Percentiles rank a stretch among this genome's conserved stretches.
Conservation (phyloP, 768 basidiomycete species). For the Cubamyces sp. region DNA sequence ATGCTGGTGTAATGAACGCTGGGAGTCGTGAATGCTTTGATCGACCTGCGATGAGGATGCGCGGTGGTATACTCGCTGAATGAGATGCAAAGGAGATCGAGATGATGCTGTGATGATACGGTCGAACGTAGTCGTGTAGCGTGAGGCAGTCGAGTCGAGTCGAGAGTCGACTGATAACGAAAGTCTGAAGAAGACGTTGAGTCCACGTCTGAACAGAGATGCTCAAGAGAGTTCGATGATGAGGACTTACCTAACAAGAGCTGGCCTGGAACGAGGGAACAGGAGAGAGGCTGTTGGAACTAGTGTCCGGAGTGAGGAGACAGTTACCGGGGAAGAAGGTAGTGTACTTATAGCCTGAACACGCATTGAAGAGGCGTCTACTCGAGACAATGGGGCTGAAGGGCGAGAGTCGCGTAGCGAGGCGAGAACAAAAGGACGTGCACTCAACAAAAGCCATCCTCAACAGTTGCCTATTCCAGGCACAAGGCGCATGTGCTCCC, state of each 20-base stretch:
- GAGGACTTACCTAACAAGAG: conserved; percentile 34
- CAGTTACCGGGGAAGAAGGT: conserved; percentile 16
- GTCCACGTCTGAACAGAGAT: background rate
- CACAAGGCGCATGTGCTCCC: conserved; percentile 31
- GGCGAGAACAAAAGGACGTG: conserved; percentile 37
- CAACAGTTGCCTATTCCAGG: conserved; percentile 32
- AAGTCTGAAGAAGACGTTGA: conserved; percentile 19
- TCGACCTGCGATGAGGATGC: conserved; percentile 66
- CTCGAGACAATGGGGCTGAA: conserved; percentile 35
- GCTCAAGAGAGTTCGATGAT: background rate
- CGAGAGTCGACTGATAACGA: conserved; percentile 26
- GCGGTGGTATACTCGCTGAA: conserved; percentile 42
- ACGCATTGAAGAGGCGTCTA: conserved; percentile 21
- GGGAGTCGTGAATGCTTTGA: conserved; percentile 38
- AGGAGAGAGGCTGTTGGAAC: conserved; percentile 31
- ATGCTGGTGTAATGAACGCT: conserved; percentile 29
- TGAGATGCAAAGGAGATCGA: conserved; percentile 32
- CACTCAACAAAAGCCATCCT: conserved; percentile 29
- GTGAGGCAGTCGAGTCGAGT: conserved; percentile 32
- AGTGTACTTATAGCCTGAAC: conserved; percentile 36
- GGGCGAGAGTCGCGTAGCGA: conserved; percentile 29
- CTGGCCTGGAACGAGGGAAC: conserved; percentile 33
- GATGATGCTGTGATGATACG: conserved; percentile 24
- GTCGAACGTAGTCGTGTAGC: conserved; percentile 29
- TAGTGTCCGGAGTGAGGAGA: conserved; percentile 35